Evolutionary conservation across 2,329 filamentous ascomycete genomes (phyloP).

Genomic region (Alternaria postmessia): DNA sequence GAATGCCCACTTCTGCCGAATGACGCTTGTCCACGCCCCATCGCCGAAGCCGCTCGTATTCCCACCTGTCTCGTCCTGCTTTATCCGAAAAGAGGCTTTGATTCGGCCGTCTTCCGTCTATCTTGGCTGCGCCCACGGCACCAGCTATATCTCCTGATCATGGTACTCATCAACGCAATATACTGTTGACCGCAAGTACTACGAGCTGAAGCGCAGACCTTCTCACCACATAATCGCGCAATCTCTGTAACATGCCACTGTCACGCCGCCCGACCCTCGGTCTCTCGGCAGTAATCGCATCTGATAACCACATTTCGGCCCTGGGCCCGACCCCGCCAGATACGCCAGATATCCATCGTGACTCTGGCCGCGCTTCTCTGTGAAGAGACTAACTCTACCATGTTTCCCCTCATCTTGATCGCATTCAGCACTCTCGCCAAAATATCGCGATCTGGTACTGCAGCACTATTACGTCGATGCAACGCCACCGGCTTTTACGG

Average conservation of each 20-base stretch:
- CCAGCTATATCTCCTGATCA: conserved; percentile 7
- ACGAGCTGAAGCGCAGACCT: not conserved
- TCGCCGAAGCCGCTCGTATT: conserved; percentile 12
- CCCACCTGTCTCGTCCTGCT: conserved; percentile 8
- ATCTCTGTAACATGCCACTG: conserved; percentile 5
- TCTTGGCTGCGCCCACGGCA: not conserved
- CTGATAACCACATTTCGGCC: conserved; percentile 16
- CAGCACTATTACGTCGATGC: conserved; percentile 14
- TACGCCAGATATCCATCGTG: not conserved
- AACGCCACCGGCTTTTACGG: conserved; percentile 4
- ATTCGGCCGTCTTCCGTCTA: not conserved
- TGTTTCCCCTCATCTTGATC: conserved; percentile 7
- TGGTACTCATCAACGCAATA: not conserved
- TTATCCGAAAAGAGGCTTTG: conserved; percentile 12
- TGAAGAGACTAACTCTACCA: not conserved
- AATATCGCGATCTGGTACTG: not conserved
- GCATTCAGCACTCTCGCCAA: not conserved
- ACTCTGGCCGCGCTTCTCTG: not conserved
- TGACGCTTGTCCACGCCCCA: conserved; percentile 10
- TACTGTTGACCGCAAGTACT: not conserved
- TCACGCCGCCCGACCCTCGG: conserved; percentile 9
- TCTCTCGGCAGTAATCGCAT: conserved; percentile 13
- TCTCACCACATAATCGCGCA: conserved; percentile 15
- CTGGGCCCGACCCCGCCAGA: not conserved
- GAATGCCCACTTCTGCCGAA: conserved; percentile 15